These are phyloP conservation scores for Floccularia luteovirens DNA, from an alignment of 768 basidiomycete genomes.

Conservation along the genomic window DNA sequence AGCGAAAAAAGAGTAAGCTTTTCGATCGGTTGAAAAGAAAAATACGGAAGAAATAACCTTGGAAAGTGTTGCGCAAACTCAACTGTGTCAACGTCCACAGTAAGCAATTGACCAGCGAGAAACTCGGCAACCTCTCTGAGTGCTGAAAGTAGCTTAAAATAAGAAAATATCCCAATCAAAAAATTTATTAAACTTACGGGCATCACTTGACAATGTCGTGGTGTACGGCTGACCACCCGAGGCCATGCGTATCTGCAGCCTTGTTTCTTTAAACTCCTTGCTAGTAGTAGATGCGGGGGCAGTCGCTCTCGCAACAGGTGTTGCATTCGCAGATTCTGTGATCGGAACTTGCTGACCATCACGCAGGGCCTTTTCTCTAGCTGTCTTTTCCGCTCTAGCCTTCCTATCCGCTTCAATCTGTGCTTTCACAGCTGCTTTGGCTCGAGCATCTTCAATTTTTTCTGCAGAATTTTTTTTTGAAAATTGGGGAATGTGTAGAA, in stretches of 20 bases:
- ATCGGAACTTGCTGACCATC: constrained; percentile 50
- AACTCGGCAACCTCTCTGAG: constrained; percentile 84
- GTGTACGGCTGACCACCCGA: constrained; percentile 77
- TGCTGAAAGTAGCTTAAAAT: constrained; percentile 32
- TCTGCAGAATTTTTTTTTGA: constrained; percentile 37
- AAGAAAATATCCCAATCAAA: not conserved
- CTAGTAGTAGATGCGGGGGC: constrained; percentile 40
- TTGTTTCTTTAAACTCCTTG: constrained; percentile 79
- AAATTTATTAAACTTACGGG: constrained; percentile 40
- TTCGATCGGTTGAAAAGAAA: not conserved
- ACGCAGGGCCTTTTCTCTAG: constrained; percentile 85
- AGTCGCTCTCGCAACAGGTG: constrained; percentile 21
- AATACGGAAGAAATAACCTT: constrained; percentile 48
- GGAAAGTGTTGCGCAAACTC: constrained; percentile 79
- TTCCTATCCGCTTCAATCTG: constrained; percentile 95
- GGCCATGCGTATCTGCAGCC: constrained; percentile 85
- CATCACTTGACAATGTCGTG: constrained; percentile 72
- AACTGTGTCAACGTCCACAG: constrained; percentile 72
- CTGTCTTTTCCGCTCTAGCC: constrained; percentile 79
- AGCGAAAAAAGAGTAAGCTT: not conserved
- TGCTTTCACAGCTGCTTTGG: constrained; percentile 79
- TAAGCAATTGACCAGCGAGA: constrained; percentile 65
- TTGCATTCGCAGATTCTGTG: constrained; percentile 17
- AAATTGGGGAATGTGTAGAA: not conserved
- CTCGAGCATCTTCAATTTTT: constrained; percentile 84